Evolutionary conservation across 148 eudicot species (phyloP).

Genomic region (Arbutus unedo): DNA sequence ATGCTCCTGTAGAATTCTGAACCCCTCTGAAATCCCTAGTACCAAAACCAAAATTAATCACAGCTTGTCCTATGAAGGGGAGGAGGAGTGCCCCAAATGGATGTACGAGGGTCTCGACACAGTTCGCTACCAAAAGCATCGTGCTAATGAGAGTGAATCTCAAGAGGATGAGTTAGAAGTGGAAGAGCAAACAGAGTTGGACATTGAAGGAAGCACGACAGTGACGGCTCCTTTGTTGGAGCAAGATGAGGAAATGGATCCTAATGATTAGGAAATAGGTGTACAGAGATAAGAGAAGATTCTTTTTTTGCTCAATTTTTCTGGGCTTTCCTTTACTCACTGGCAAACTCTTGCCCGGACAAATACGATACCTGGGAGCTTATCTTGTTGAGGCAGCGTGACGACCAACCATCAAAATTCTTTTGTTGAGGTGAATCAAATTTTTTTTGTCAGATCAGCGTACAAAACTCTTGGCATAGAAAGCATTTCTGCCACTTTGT

Average conservation of each 20-base stretch:
- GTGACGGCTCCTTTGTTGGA: slow-evolving; percentile 37
- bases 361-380: slow-evolving; percentile 2
- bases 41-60: slow-evolving; percentile 14
- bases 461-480: neutral
- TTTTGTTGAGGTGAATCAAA: neutral
- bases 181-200: slow-evolving; percentile 45
- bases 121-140: slow-evolving; percentile 30
- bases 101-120: slow-evolving; percentile 40
- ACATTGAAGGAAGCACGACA: slow-evolving; percentile 33
- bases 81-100: slow-evolving; percentile 68
- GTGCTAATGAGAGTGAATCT: slow-evolving; percentile 36
- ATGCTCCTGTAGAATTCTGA: slow-evolving; percentile 68
- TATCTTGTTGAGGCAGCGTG: neutral
- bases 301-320: neutral
- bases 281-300: slow-evolving; percentile 18
- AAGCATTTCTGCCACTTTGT: neutral
- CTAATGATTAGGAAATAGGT: slow-evolving; percentile 50
- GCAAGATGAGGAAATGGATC: slow-evolving; percentile 91
- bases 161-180: slow-evolving; percentile 59
- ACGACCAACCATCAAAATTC: neutral
- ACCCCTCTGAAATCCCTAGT: slow-evolving; percentile 32
- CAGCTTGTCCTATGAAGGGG: slow-evolving; percentile 24
- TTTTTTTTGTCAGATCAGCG: slow-evolving; percentile 4
- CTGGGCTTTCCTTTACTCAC: slow-evolving; percentile 4
- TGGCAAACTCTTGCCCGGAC: neutral